Conservation (phyloP, 2,329 filamentous ascomycete species). For the Trichoderma sp. region DNA sequence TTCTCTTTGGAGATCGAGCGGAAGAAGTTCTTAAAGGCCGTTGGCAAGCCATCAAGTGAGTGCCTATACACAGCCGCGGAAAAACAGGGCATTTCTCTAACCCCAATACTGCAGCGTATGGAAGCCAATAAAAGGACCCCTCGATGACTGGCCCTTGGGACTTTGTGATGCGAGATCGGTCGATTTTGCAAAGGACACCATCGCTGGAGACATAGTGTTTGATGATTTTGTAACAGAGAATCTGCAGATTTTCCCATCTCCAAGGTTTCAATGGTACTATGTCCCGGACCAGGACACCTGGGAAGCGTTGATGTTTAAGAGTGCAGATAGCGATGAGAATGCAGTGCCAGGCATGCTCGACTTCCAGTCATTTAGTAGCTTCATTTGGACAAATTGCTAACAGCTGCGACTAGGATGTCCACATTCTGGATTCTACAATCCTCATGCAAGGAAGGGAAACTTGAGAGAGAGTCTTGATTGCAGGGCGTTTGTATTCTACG, state of each 20-base stretch:
- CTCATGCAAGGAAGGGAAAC: neutral
- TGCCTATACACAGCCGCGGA: neutral
- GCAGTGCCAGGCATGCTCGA: neutral
- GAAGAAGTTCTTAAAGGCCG: neutral
- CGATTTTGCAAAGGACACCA: neutral
- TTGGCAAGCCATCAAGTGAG: constrained; percentile 12
- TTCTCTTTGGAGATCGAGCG: neutral
- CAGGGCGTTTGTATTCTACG: constrained; percentile 6
- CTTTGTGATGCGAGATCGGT: constrained; percentile 1
- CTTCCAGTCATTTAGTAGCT: neutral
- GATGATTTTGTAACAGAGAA: constrained; percentile 12
- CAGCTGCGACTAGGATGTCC: neutral
- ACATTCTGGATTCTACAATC: constrained; percentile 6
- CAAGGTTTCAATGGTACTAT: constrained; percentile 9
- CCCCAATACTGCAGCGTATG: neutral
- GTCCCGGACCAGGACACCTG: neutral
- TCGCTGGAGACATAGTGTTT: constrained; percentile 8
- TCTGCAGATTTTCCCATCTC: neutral
- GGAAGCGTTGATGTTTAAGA: constrained; percentile 11
- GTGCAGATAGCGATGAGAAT: neutral
- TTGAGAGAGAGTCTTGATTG: constrained; percentile 9
- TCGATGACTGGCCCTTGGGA: neutral
- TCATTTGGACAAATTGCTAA: neutral
- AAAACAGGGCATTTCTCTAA: neutral
- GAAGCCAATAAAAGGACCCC: constrained; percentile 1